Percentiles rank a stretch among this genome's conserved stretches.
These are phyloP conservation scores for Stachybotrys chlorohalonatus DNA, from an alignment of 2,329 filamentous ascomycete genomes.

Conservation along the genomic window DNA sequence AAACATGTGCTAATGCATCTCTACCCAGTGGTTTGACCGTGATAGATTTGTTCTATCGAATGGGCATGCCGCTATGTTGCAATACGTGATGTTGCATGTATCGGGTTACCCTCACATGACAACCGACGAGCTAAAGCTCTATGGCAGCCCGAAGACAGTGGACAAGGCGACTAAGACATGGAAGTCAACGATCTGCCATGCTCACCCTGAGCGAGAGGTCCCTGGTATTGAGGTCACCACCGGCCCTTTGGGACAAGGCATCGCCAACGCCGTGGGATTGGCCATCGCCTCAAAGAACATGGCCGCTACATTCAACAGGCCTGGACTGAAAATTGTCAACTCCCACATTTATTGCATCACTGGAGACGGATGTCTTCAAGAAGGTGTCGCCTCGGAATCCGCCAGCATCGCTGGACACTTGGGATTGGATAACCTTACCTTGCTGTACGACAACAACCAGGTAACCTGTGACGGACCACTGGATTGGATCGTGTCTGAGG, in stretches of 20 bases:
- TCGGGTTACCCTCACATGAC: conserved; percentile 46
- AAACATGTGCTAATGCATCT: too few species aligned
- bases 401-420: conserved; percentile 41
- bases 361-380: conserved; percentile 43
- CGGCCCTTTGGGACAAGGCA: conserved; percentile 42
- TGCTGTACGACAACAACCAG: conserved; percentile 48
- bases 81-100: conserved; percentile 44
- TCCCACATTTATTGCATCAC: conserved; percentile 41
- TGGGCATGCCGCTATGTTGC: conserved; percentile 41
- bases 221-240: conserved; percentile 44
- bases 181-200: conserved; percentile 37
- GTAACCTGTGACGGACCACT: conserved; percentile 25
- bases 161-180: too few species aligned
- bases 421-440: conserved; percentile 37
- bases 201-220: conserved; percentile 41
- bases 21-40: conserved; percentile 47
- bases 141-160: conserved; percentile 12
- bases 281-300: conserved; percentile 43
- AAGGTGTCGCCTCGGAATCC: conserved; percentile 42
- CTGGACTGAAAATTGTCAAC: conserved; percentile 31
- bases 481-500: conserved; percentile 36
- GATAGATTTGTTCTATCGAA: conserved; percentile 53
- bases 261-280: conserved; percentile 44
- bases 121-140: conserved; percentile 40
- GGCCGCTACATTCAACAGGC: conserved; percentile 36